Evolutionary conservation across 164 flowering plant genomes (phyloP), one percentile per base, ranked within the genome.

Genomic region (Liquidambar formosana): DNA sequence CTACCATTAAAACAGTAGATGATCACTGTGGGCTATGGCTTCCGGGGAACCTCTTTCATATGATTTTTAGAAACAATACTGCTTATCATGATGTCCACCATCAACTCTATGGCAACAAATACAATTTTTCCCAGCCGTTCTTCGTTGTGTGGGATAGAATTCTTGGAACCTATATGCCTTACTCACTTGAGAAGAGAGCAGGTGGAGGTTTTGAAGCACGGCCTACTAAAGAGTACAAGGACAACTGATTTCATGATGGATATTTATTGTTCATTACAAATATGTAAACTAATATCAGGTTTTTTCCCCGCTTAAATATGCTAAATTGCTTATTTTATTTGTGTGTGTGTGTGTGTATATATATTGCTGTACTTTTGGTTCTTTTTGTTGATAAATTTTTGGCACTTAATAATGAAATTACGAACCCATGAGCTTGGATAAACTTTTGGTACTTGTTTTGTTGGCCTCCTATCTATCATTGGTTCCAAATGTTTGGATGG

Each of bases 41-140:
- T 61, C 97, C 97, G 0, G 98, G 99, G 18, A 93, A 96, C 67
- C 84, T 79, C 19, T 93, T 96, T 80, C 98, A 96, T 28, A 10
- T 86, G 10, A 72, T 93, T 61, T 96, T 96, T 75, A 77, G 72
- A 57, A 96, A 96, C 85, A 96, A 92, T 66, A 83, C 94, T 33
- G 99, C 99, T 0, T 96, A 93, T 74, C 99, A 96, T 62, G 98
- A 96, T 75, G 78, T 96, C 65, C 99, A 96, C 75, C 99, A 96
- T 64, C 99, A 96, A 78, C 90, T 90, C 6, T 86, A 87, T 69
- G 98, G 99, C 10, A 90, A 66, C 77, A 96, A 96, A 70, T 93
- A 89, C 85, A 96, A 96, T 79, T 93, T 79, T 73, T 92, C 99
- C 0, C 98, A 93, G 78, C 99, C 98, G 18, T 96, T 96, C 72